Evolutionary conservation across 306 rosid genomes (phyloP), one percentile per base, ranked within the genome.

Genomic region (Ceratonia siliqua): DNA sequence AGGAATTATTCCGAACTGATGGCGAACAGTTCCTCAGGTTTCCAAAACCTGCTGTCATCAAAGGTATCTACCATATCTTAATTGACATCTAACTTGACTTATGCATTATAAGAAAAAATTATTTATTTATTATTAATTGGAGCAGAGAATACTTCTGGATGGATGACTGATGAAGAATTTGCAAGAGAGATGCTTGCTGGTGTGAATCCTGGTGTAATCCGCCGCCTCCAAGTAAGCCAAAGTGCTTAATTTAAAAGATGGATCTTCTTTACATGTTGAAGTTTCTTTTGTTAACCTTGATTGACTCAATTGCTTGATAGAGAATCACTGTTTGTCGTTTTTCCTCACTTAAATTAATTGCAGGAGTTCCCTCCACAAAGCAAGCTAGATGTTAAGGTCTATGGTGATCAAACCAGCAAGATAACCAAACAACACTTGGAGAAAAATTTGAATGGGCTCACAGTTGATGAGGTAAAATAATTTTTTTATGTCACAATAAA

Each of bases 131-230:
- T 22, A 1, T 82, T 36, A 5, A 48, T 50, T 84, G 68, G 68
- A 13, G 4, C 32, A 85, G 89, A 62, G 57, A 58, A 82, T 25
- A 79, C 36, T 12, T 65, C 80, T 67, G 96, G 84, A 14, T 90
- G 92, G 96, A 90, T 86, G 85, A 84, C 90, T 5, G 96, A 90
- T 79, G 96, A 87, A 72, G 96, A 87, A 74, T 90, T 90, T 82
- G 91, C 87, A 0, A 81, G 96, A 79, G 96, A 90, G 41, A 86
- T 85, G 69, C 58, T 87, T 64, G 92, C 92, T 49, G 96, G 96
- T 62, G 88, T 90, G 61, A 84, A 90, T 65, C 92, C 96, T 22
- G 67, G 72, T 27, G 24, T 77, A 41, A 84, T 90, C 50, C 22
- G 69, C 4, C 3, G 14, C 53, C 78, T 85, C 52, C 65, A 72